Evolutionary conservation across 2,329 filamentous ascomycete species (phyloP), one percentile per base, ranked within the genome.

Genomic region (Sporothrix brasiliensis): DNA sequence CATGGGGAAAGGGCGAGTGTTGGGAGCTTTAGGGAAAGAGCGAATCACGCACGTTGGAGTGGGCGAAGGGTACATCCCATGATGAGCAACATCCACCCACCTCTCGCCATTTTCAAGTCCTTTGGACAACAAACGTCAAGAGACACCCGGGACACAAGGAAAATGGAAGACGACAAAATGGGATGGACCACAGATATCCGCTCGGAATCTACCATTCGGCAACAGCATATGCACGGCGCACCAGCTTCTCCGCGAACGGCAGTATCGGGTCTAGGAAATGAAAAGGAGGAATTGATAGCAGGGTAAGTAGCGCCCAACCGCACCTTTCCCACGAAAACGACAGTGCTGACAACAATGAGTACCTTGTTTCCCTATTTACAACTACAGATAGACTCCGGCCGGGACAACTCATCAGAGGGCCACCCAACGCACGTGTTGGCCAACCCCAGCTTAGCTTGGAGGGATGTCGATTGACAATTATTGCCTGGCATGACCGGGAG

Each of bases 21-120:
- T 63, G 39, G 58, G 58, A 10, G 58, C n/a, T n/a, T 13, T n/a
- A 44, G 39, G 30, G 58, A 47, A 63, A 21, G 58, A 47, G 58
- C 39, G 58, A 63, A 63, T 47, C 39, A 16, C n/a, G 39, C 21
- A n/a, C 4, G 11, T 4, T 2, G 30, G 39, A 30, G 14, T 5
- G 21, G 41, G 2, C 39, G 58, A 63, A 47, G 58, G 27, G 56
- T 44, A 39, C 56, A 24, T 16, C 34, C 10, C 39, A 47, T 47
- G 41, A 24, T 27, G 58, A 19, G 39, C 39, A 24, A 61, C 13
- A 14, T 61, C 34, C 34, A 34, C 56, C 56, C 4, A 61, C 34
- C 4, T 14, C 34, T 44, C 16, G n/a, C n/a, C 56, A 10, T 44
- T 44, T 61, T 5, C 34, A 44, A 21, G 41, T 47, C 41, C 44